These are phyloP conservation scores for Colletotrichum sp. DNA, from an alignment of 2,329 filamentous ascomycete species.

Conservation along the genomic window DNA sequence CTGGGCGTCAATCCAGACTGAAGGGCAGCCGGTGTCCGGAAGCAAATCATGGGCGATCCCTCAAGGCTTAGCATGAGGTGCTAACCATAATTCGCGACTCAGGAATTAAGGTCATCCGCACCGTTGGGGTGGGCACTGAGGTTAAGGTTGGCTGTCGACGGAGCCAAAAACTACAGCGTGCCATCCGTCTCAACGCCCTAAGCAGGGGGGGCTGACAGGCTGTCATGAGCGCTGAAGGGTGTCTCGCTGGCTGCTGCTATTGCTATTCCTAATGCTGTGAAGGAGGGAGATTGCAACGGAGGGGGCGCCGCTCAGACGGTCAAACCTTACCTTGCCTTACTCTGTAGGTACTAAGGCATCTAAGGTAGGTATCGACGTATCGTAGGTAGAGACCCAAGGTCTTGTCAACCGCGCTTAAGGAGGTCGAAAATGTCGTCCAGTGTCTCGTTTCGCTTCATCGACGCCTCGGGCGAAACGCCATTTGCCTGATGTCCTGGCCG, in stretches of 20 bases:
- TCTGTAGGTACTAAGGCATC: not conserved
- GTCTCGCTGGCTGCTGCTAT: not conserved
- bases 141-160: not conserved
- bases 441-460: slow-evolving; percentile 42
- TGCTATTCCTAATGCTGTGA: not conserved
- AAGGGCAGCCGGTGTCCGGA: not conserved
- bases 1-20: not conserved
- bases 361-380: too few relatives aligned
- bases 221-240: not conserved
- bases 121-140: not conserved
- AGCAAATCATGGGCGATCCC: slow-evolving; percentile 6
- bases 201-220: not conserved
- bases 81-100: slow-evolving; percentile 2
- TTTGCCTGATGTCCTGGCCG: slow-evolving; percentile 33
- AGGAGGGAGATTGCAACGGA: not conserved
- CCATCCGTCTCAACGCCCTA: not conserved
- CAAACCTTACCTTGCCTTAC: not conserved
- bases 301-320: not conserved
- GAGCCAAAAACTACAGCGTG: not conserved
- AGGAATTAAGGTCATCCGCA: not conserved
- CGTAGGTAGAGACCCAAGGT: not conserved
- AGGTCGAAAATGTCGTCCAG: slow-evolving; percentile 3
- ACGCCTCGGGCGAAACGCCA: slow-evolving; percentile 41
- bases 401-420: slow-evolving; percentile 6
- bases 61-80: slow-evolving; percentile 10